phyloP scores from a whole-genome alignment of 1,284 basidiomycete genomes.

The Rhodotorula sp. region DNA sequence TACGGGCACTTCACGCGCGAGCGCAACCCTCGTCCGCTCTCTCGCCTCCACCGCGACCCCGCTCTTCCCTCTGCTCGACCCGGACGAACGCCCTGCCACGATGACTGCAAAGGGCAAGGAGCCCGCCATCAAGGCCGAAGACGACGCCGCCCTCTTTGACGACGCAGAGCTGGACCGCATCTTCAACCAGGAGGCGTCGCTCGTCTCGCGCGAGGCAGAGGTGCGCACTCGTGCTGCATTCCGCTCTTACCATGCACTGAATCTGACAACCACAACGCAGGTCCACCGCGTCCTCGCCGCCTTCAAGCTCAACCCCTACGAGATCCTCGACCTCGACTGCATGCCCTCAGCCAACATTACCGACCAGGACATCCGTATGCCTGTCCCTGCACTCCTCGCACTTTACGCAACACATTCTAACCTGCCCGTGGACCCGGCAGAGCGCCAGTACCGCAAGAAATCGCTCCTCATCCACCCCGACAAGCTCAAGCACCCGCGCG shows the following conservation, averaged over 20 bases:
- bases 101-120: background rate
- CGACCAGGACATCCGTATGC: constrained; percentile 54
- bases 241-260: background rate
- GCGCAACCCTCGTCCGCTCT: too few relatives aligned
- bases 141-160: constrained; percentile 18
- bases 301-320: constrained; percentile 62
- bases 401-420: background rate
- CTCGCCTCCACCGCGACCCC: background rate
- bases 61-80: background rate
- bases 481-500: constrained; percentile 60
- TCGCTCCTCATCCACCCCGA: constrained; percentile 62
- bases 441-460: constrained; percentile 59
- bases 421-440: constrained; percentile 30
- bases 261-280: constrained; percentile 43
- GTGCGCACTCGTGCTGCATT: constrained; percentile 6
- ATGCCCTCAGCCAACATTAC: constrained; percentile 44
- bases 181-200: constrained; percentile 40
- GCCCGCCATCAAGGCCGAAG: background rate
- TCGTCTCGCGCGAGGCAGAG: constrained; percentile 37
- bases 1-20: too few relatives aligned
- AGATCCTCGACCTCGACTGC: constrained; percentile 58
- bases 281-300: constrained; percentile 57
- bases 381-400: too few relatives aligned
- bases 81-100: too few relatives aligned
- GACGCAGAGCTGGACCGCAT: constrained; percentile 40